Percentiles rank a stretch among this genome's conserved stretches.
These are phyloP conservation scores for Schoenoplectus triqueter DNA, from an alignment of 202 grass and related monocot species.

Conservation along the genomic window DNA sequence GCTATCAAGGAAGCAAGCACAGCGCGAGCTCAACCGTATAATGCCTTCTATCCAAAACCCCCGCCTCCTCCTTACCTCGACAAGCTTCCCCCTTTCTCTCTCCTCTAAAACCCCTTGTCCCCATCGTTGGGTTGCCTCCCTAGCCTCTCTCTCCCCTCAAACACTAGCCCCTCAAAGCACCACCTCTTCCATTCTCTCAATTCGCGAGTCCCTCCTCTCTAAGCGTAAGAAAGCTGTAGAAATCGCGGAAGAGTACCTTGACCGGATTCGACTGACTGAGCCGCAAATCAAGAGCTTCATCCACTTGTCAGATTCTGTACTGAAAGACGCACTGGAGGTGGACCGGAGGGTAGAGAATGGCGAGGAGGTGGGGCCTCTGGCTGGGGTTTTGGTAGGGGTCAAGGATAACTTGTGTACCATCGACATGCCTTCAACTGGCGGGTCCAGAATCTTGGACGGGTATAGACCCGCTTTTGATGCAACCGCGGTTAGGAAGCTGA, in stretches of 20 bases:
- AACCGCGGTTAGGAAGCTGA: slow-evolving; percentile 72
- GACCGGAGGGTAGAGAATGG: slow-evolving; percentile 59
- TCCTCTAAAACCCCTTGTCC: slow-evolving; percentile 33
- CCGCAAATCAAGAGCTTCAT: slow-evolving; percentile 82
- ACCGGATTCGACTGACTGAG: slow-evolving; percentile 78
- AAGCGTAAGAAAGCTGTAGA: slow-evolving; percentile 62
- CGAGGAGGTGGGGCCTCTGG: slow-evolving; percentile 61
- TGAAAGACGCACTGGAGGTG: slow-evolving; percentile 71
- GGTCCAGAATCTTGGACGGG: slow-evolving; percentile 82
- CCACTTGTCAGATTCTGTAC: slow-evolving; percentile 67
- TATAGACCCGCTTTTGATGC: slow-evolving; percentile 87
- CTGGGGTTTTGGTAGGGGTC: slow-evolving; percentile 76
- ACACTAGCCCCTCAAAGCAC: slow-evolving; percentile 28
- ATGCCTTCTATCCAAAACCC: slow-evolving; percentile 75
- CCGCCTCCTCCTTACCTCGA: slow-evolving; percentile 62
- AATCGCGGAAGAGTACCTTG: slow-evolving; percentile 75
- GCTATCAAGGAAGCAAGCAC: not conserved
- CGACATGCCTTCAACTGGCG: slow-evolving; percentile 89
- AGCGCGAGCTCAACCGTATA: slow-evolving; percentile 13
- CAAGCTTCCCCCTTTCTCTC: slow-evolving; percentile 37
- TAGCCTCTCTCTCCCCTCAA: slow-evolving; percentile 38
- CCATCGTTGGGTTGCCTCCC: slow-evolving; percentile 51
- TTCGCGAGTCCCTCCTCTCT: slow-evolving; percentile 75
- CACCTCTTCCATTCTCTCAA: slow-evolving; percentile 68
- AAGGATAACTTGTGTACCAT: slow-evolving; percentile 90